Evolutionary conservation across 306 rosid species (phyloP).

Genomic region (Neltuma alba): DNA sequence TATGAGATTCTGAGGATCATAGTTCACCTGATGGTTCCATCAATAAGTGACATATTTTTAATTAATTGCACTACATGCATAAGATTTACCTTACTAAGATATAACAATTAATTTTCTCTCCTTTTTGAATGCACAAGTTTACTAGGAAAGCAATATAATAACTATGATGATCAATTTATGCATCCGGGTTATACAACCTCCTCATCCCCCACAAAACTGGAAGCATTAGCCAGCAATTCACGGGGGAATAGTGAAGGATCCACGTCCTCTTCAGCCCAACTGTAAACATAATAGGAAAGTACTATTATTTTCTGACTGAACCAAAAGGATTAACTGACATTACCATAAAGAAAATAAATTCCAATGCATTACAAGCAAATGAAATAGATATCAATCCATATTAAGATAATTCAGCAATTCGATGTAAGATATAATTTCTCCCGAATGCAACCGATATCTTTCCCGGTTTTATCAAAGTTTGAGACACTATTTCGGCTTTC

Average conservation of each 20-base stretch:
- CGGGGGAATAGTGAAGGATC: constrained; percentile 89
- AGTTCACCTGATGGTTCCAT: constrained; percentile 64
- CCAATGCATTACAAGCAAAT: neutral
- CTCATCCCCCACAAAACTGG: constrained; percentile 55
- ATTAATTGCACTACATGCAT: constrained; percentile 25
- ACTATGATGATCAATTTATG: neutral
- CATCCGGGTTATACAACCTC: constrained; percentile 57
- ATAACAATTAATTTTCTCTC: neutral
- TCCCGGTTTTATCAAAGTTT: neutral
- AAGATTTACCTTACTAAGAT: constrained; percentile 11
- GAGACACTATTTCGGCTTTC: neutral
- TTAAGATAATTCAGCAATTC: constrained; percentile 4
- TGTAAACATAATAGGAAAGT: constrained; percentile 36
- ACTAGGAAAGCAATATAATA: constrained; percentile 1
- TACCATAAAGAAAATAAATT: neutral
- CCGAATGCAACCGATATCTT: constrained; percentile 16
- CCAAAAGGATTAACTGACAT: neutral
- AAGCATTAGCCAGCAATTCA: constrained; percentile 76
- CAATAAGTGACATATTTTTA: constrained; percentile 27
- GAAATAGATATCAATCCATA: neutral
- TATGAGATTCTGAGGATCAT: constrained; percentile 80
- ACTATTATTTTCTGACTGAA: neutral
- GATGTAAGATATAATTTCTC: neutral
- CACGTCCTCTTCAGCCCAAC: constrained; percentile 92
- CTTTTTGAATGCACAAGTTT: neutral